Percentiles rank a stretch among this genome's conserved stretches.
Conservation (phyloP, 257 asterid genomes). For the Knoxia roxburghii region DNA sequence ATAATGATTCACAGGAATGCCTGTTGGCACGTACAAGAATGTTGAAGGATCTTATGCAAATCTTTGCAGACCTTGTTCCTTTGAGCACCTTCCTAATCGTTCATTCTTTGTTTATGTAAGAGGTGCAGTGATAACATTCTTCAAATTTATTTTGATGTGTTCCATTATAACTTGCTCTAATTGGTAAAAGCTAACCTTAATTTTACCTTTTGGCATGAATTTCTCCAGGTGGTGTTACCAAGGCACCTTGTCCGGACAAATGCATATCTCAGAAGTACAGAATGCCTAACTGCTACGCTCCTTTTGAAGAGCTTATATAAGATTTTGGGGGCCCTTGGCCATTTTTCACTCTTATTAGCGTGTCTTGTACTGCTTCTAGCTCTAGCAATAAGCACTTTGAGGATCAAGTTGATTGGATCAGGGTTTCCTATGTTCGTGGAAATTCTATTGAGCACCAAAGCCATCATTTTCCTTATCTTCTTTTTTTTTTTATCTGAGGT, state of each 20-base stretch:
- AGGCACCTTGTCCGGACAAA: constrained; percentile 63
- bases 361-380: constrained; percentile 71
- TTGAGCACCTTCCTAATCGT: constrained; percentile 74
- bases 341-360: constrained; percentile 51
- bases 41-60: constrained; percentile 73
- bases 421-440: constrained; percentile 47
- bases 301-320: constrained; percentile 87
- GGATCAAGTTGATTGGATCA: constrained; percentile 74
- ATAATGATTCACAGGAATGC: constrained; percentile 55
- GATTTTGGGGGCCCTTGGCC: constrained; percentile 97
- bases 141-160: constrained; percentile 4
- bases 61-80: constrained; percentile 73
- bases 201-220: constrained; percentile 22
- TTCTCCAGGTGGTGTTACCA: constrained; percentile 83
- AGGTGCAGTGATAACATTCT: constrained; percentile 45
- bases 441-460: constrained; percentile 62
- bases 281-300: constrained; percentile 81
- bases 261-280: constrained; percentile 82
- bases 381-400: constrained; percentile 53
- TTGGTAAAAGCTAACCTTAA: constrained; percentile 11
- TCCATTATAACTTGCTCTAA: constrained; percentile 8
- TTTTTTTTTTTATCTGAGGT: constrained; percentile 97
- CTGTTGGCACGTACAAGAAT: constrained; percentile 76
- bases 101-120: constrained; percentile 74
- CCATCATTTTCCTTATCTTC: constrained; percentile 77